Base-by-base conservation (phyloP, 2,329 filamentous ascomycete species). In the Paecilomyces sp. region DNA sequence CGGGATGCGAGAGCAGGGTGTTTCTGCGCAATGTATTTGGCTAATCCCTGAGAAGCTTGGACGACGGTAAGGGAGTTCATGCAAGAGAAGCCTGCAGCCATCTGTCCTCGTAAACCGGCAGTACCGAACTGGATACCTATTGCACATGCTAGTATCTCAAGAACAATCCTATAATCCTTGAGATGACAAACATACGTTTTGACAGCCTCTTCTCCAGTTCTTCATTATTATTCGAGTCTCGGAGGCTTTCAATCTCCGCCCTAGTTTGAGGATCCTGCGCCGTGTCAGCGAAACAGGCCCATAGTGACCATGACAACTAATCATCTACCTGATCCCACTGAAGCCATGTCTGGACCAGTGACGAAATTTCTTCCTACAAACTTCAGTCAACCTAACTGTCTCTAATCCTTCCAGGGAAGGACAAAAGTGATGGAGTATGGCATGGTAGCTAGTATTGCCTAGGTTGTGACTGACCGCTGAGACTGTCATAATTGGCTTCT, bases 41-140 rank as follows among this genome's bases (percentile, higher is more conserved):
- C 85, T 31, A 88, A 74, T n/a, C 85, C 85, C 70, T 87, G 85
- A 0, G 85, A 86, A 50, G 85, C 83, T 72, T 87, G 82, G 59
- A 85, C 84, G 61, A 85, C 80, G 0, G 82, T 85, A 58, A 85
- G 71, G 15, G 77, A 79, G 69, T 85, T 85, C 78, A 85, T 83
- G 64, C 79, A 82, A 2, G 85, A 79, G 69, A 87, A 88, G 4
- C 85, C 85, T 53, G 85, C 85, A 65, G 85, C 81, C 85, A 88
- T 88, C 41, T 80, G 79, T n/a, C 83, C 84, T 54, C 85, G 79
- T 8, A 88, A 76, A 51, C 85, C 85, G 47, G 84, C 83, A 5
- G 84, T 87, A 25, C 85, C 85, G 64, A 87, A 87, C 53, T 83
- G 79, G 61, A 87, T 86, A 28, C 77, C 75, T 78, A 58, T 57